These are phyloP conservation scores for Asparagopsis taxiformis DNA, from an alignment of 31 red algal genomes.

Conservation along the genomic window DNA sequence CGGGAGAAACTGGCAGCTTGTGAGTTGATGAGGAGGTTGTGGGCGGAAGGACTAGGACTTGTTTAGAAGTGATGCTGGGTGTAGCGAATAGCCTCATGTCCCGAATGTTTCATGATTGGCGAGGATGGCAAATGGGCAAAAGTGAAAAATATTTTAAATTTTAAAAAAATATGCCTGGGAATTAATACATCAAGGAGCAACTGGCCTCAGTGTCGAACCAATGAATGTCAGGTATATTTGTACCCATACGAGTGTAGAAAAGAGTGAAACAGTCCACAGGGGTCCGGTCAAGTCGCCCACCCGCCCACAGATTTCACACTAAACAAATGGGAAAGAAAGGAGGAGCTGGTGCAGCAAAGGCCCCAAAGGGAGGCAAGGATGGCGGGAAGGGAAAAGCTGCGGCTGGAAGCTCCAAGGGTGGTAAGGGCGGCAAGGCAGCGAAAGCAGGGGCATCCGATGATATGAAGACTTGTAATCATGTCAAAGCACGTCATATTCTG, in stretches of 20 bases:
- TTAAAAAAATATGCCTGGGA: too few relatives aligned
- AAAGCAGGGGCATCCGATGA: conserved; percentile 38
- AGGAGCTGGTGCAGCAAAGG: conserved; percentile 8
- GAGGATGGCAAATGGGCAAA: too few relatives aligned
- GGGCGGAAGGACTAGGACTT: too few relatives aligned
- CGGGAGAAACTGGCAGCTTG: too few relatives aligned
- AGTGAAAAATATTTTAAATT: too few relatives aligned
- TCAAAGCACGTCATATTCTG: conserved; percentile 97
- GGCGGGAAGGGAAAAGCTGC: conserved; percentile 48
- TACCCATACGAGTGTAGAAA: not conserved
- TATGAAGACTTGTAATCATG: conserved; percentile 93
- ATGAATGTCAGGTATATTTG: too few relatives aligned
- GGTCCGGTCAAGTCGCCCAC: not conserved
- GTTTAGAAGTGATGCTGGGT: too few relatives aligned
- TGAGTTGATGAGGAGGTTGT: too few relatives aligned
- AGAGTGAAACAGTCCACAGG: not conserved
- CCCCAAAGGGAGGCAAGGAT: conserved; percentile 27
- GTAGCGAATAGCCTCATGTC: too few relatives aligned
- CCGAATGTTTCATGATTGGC: too few relatives aligned
- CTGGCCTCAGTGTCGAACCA: too few relatives aligned
- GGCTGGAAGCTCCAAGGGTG: conserved; percentile 36
- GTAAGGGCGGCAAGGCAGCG: conserved; percentile 43
- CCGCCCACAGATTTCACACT: not conserved
- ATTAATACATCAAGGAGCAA: too few relatives aligned
- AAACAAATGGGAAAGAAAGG: conserved; percentile 70